Conservation (phyloP, 1,284 basidiomycete genomes). For the Trichosporon sp. region DNA sequence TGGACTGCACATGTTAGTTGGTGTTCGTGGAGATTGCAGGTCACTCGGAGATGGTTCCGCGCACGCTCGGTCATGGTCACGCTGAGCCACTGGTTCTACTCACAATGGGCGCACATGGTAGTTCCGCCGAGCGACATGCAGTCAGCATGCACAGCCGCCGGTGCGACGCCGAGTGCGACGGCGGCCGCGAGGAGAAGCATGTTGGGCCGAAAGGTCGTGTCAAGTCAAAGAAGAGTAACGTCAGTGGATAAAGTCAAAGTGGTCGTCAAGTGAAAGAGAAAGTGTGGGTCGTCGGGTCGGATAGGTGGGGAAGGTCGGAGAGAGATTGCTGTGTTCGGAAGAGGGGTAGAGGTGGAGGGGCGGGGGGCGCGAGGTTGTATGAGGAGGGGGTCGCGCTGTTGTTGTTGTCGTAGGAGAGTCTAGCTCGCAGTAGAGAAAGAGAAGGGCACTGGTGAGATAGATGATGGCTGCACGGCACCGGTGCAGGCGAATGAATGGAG, state of each 20-base stretch:
- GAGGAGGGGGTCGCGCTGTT: no score
- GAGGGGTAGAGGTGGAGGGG: no score
- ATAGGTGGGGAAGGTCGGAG: background rate
- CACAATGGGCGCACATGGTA: conserved; percentile 10
- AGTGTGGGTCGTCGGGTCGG: no score
- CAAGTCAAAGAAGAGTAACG: background rate
- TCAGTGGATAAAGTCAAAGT: background rate
- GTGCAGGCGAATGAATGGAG: no score
- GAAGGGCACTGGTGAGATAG: no score
- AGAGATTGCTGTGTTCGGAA: no score
- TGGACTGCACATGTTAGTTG: conserved; percentile 24
- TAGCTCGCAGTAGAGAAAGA: no score
- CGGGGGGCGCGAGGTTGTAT: no score
- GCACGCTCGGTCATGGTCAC: background rate
- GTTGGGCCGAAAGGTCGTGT: background rate
- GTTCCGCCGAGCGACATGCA: conserved; percentile 11
- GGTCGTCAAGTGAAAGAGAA: no score
- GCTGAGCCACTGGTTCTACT: background rate
- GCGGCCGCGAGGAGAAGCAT: background rate
- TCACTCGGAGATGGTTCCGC: background rate
- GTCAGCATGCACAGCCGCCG: background rate
- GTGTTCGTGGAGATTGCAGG: background rate
- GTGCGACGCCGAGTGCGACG: background rate
- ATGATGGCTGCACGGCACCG: no score
- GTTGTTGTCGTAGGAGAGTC: no score